phyloP scores from a whole-genome alignment of 108 stramenopile species.

The Cyclotella atomus region DNA sequence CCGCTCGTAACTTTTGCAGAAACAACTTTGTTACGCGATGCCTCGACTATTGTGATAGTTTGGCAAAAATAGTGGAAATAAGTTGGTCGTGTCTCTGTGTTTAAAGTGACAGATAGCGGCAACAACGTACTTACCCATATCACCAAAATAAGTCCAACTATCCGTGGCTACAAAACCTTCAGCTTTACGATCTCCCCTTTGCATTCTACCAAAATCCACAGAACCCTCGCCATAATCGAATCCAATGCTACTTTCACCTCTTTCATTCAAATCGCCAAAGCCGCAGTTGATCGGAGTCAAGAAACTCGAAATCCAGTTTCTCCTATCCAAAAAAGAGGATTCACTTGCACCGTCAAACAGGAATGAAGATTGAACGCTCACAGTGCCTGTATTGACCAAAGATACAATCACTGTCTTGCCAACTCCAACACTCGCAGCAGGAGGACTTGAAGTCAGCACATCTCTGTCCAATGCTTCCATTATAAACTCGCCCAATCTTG shows the following conservation, averaged over 20 bases:
- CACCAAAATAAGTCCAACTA: slow-evolving; percentile 46
- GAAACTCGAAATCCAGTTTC: slow-evolving; percentile 28
- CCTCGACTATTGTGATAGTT: slow-evolving; percentile 20
- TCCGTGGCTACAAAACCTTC: slow-evolving; percentile 28
- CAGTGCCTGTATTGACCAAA: too few species aligned
- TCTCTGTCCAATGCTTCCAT: slow-evolving; percentile 29
- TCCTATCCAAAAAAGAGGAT: slow-evolving; percentile 22
- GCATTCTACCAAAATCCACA: not conserved
- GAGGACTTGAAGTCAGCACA: too few species aligned
- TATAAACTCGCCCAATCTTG: slow-evolving; percentile 18
- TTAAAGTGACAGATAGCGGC: too few species aligned
- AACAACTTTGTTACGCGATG: slow-evolving; percentile 18
- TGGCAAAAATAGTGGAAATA: not conserved
- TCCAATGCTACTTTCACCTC: not conserved
- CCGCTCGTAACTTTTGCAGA: not conserved
- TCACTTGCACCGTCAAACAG: not conserved
- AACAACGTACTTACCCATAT: slow-evolving; percentile 36
- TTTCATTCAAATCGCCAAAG: not conserved
- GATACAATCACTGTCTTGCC: slow-evolving; percentile 9
- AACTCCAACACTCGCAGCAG: too few species aligned
- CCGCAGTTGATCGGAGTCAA: slow-evolving; percentile 29
- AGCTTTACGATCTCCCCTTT: not conserved
- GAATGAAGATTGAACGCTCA: not conserved
- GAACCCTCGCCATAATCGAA: not conserved
- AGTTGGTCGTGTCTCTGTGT: too few species aligned